Evolutionary conservation across 2,329 filamentous ascomycete genomes (phyloP).

Genomic region (Magnaporthales sp.): DNA sequence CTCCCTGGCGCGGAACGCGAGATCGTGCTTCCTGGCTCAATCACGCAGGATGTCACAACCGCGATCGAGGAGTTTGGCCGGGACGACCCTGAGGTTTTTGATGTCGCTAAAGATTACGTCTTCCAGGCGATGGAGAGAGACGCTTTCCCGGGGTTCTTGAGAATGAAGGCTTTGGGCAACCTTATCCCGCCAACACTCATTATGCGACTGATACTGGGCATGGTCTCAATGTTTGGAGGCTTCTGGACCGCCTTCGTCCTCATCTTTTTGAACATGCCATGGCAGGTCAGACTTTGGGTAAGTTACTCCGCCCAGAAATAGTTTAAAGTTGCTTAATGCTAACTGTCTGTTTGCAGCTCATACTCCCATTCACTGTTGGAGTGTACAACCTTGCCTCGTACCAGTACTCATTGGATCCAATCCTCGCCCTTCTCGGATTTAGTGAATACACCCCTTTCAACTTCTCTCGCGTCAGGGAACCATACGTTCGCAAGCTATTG

Average conservation of each 20-base stretch:
- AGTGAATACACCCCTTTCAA: constrained; percentile 97
- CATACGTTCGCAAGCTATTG: constrained; percentile 80
- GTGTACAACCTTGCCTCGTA: constrained; percentile 86
- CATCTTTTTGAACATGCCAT: constrained; percentile 77
- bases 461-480: constrained; percentile 80
- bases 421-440: constrained; percentile 79
- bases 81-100: constrained; percentile 95
- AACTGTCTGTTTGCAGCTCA: constrained; percentile 33
- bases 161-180: constrained; percentile 92
- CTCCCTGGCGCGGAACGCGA: constrained; percentile 93
- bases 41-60: constrained; percentile 76
- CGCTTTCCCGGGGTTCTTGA: constrained; percentile 93
- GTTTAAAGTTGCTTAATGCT: not conserved
- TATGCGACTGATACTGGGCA: constrained; percentile 73
- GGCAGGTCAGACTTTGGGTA: constrained; percentile 77
- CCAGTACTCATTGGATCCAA: constrained; percentile 89
- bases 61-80: constrained; percentile 85
- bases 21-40: constrained; percentile 83
- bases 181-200: constrained; percentile 87
- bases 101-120: constrained; percentile 96
- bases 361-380: constrained; percentile 85
- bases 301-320: constrained; percentile 17
- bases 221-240: constrained; percentile 79
- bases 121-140: constrained; percentile 99
- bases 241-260: constrained; percentile 94